Conservation (phyloP, 345 rosid species). For the Balakata baccata region DNA sequence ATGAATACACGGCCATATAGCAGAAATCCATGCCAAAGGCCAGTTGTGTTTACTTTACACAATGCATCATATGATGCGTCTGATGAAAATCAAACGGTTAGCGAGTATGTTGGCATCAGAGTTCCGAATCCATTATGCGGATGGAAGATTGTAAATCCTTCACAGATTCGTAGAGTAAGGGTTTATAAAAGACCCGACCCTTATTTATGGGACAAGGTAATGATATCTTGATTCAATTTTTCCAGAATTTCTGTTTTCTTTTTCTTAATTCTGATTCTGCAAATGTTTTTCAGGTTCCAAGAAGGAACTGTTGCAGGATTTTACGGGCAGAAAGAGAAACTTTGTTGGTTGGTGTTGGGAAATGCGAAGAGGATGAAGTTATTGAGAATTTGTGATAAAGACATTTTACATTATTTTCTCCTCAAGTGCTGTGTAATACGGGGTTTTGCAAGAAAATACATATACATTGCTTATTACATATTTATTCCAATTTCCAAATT, state of each 20-base stretch:
- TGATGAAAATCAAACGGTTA: conserved; percentile 31
- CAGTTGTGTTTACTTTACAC: conserved; percentile 46
- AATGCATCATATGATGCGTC: conserved; percentile 27
- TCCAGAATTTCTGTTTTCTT: too few relatives aligned
- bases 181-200: conserved; percentile 49
- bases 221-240: background rate
- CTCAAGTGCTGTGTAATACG: too few relatives aligned
- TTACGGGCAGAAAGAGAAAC: conserved; percentile 33
- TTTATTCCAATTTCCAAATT: too few relatives aligned
- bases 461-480: too few relatives aligned
- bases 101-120: conserved; percentile 36
- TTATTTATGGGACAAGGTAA: conserved; percentile 52
- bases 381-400: conserved; percentile 18
- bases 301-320: conserved; percentile 57
- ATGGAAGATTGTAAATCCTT: conserved; percentile 41
- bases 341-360: conserved; percentile 44
- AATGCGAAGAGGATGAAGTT: conserved; percentile 43
- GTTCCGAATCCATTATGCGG: conserved; percentile 33
- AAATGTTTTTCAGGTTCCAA: conserved; percentile 39
- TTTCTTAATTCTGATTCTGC: background rate
- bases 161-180: conserved; percentile 26
- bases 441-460: too few relatives aligned
- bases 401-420: too few relatives aligned
- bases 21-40: conserved; percentile 43
- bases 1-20: conserved; percentile 56